A percentile compares a stretch with the other conserved stretches of the same genome.
Evolutionary conservation across 495 filamentous ascomycete genomes (phyloP).

Genomic region (Xylaria grammica): DNA sequence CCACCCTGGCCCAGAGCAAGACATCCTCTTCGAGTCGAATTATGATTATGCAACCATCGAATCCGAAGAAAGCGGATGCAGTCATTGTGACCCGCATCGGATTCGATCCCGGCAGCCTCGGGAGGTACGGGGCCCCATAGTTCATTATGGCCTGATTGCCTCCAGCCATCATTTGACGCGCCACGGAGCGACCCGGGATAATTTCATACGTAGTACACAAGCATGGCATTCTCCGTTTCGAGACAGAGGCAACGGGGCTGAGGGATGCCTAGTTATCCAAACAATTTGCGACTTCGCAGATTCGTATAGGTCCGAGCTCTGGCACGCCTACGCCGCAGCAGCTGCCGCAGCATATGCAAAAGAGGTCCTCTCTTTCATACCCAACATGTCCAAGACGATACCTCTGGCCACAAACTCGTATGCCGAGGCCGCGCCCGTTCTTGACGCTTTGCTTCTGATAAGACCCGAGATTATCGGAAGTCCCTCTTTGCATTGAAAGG

Average conservation of each 20-base stretch:
- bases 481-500: slow-evolving; percentile 40
- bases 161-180: background rate
- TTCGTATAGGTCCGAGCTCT: slow-evolving; percentile 39
- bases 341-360: slow-evolving; percentile 31
- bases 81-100: background rate
- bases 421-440: slow-evolving; percentile 33
- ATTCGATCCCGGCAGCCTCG: background rate
- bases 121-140: background rate
- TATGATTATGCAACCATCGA: background rate
- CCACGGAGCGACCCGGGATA: slow-evolving; percentile 20
- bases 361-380: background rate
- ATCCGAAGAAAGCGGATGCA: background rate
- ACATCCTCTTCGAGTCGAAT: background rate
- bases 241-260: slow-evolving; percentile 42
- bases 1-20: slow-evolving; percentile 2
- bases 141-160: slow-evolving; percentile 39
- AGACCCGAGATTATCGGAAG: slow-evolving; percentile 41
- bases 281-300: slow-evolving; percentile 47
- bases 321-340: slow-evolving; percentile 42
- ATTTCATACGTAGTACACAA: slow-evolving; percentile 9
- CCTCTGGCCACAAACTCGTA: slow-evolving; percentile 26
- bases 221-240: slow-evolving; percentile 39
- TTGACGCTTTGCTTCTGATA: slow-evolving; percentile 37
- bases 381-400: slow-evolving; percentile 27
- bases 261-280: slow-evolving; percentile 34